Evolutionary conservation across 2,329 filamentous ascomycete genomes (phyloP).

Genomic region (Didymella exigua): DNA sequence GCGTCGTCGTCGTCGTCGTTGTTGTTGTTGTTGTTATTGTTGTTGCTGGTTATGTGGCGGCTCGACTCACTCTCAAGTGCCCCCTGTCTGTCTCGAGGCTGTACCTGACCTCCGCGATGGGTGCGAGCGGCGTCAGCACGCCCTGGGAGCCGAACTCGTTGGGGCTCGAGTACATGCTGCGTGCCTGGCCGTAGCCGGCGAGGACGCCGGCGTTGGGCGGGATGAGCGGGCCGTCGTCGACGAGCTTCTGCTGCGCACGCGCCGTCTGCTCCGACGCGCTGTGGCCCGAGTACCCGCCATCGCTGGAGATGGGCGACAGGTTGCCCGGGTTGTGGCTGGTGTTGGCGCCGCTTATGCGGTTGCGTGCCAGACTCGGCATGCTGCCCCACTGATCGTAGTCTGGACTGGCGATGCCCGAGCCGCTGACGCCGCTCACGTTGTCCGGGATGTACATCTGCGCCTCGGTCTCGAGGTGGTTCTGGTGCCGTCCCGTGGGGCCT

Average conservation of each 20-base stretch:
- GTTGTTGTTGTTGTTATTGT: too few species aligned
- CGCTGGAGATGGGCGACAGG: constrained; percentile 47
- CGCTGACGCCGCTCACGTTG: constrained; percentile 15
- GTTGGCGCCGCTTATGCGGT: constrained; percentile 45
- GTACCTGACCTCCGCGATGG: constrained; percentile 59
- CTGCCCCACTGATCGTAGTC: constrained; percentile 58
- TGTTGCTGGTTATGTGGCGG: not conserved
- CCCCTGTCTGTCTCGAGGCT: constrained; percentile 54
- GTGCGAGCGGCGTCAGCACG: constrained; percentile 51
- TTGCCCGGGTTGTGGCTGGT: constrained; percentile 38
- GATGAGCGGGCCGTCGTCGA: constrained; percentile 64
- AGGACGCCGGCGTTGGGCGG: constrained; percentile 56
- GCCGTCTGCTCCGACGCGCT: constrained; percentile 44
- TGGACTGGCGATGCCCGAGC: constrained; percentile 28
- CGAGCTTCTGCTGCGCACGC: constrained; percentile 57
- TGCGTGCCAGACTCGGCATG: constrained; percentile 50
- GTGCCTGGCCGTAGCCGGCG: constrained; percentile 47
- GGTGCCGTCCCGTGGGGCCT: constrained; percentile 75
- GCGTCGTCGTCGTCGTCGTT: too few species aligned
- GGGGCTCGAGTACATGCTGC: constrained; percentile 46
- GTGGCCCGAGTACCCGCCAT: constrained; percentile 48
- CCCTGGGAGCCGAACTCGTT: constrained; percentile 47
- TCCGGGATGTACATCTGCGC: constrained; percentile 67
- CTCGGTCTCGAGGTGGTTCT: constrained; percentile 73
- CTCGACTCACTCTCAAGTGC: constrained; percentile 31